These are phyloP conservation scores for Candida caryicola DNA, from an alignment of 805 yeast species.

Conservation along the genomic window DNA sequence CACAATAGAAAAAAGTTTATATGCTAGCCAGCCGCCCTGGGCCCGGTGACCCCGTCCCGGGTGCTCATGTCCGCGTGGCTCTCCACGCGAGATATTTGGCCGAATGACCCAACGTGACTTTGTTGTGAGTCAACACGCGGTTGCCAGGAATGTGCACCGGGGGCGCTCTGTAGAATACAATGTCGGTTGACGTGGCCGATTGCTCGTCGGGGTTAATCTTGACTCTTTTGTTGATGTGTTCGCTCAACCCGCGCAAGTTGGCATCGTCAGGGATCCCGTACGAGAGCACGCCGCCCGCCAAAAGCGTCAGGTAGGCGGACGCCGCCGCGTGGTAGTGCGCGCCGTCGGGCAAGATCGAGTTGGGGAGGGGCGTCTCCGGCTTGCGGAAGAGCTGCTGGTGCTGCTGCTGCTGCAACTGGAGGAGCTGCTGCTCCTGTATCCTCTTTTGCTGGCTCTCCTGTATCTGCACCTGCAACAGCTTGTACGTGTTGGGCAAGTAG, in stretches of 20 bases:
- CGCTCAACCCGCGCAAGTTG: conserved; percentile 18
- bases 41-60: too few relatives aligned
- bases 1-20: too few relatives aligned
- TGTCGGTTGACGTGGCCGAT: conserved; percentile 5
- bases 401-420: conserved; percentile 16
- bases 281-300: conserved; percentile 39
- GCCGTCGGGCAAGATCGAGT: conserved; percentile 12
- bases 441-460: conserved; percentile 15
- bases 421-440: conserved; percentile 12
- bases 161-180: conserved; percentile 69
- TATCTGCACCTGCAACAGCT: conserved; percentile 15
- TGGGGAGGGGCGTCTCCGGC: conserved; percentile 13
- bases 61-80: conserved; percentile 1
- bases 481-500: conserved; percentile 13
- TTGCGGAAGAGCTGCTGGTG: conserved; percentile 12
- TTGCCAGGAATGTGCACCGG: conserved; percentile 43
- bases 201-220: conserved; percentile 10
- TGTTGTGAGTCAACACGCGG: conserved; percentile 26
- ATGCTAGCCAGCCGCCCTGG: too few relatives aligned
- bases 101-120: conserved; percentile 60
- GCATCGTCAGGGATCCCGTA: conserved; percentile 24
- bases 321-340: conserved; percentile 27
- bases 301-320: conserved; percentile 33
- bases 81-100: conserved; percentile 62
- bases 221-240: conserved; percentile 24